phyloP scores from a whole-genome alignment of 2,329 filamentous ascomycete genomes.

The Colletotrichum destructivum region DNA sequence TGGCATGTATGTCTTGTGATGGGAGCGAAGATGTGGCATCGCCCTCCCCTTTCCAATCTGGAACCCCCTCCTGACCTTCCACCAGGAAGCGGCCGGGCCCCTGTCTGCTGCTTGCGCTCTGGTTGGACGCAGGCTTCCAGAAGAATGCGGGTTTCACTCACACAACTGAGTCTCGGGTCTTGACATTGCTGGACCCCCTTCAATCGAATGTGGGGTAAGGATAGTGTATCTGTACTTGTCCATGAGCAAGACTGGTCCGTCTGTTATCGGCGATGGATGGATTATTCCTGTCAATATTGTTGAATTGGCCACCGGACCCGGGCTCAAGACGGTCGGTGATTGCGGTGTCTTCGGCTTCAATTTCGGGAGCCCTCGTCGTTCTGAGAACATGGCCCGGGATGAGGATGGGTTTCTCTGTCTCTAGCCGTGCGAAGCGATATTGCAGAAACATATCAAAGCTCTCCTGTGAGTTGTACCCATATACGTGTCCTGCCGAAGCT shows the following conservation, averaged over 20 bases:
- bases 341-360: constrained; percentile 7
- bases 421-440: constrained; percentile 29
- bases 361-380: constrained; percentile 24
- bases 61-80: constrained; percentile 10
- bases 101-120: constrained; percentile 16
- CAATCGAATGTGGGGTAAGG: constrained; percentile 35
- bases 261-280: constrained; percentile 29
- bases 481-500: not conserved
- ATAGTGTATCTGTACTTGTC: not conserved
- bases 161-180: not conserved
- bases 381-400: constrained; percentile 14
- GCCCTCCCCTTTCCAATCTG: constrained; percentile 29
- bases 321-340: constrained; percentile 5
- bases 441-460: not conserved
- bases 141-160: constrained; percentile 32
- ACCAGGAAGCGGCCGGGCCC: constrained; percentile 14
- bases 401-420: constrained; percentile 15
- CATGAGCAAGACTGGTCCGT: constrained; percentile 18
- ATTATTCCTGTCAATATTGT: not conserved
- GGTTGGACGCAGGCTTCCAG: constrained; percentile 38
- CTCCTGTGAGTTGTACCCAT: not conserved
- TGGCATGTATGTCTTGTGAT: constrained; percentile 5
- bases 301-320: not conserved
- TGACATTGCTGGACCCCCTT: not conserved
- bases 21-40: constrained; percentile 7